Evolutionary conservation across 495 filamentous ascomycete genomes (phyloP), one percentile per base, ranked within the genome.

Genomic region (Aspergillus affinis): DNA sequence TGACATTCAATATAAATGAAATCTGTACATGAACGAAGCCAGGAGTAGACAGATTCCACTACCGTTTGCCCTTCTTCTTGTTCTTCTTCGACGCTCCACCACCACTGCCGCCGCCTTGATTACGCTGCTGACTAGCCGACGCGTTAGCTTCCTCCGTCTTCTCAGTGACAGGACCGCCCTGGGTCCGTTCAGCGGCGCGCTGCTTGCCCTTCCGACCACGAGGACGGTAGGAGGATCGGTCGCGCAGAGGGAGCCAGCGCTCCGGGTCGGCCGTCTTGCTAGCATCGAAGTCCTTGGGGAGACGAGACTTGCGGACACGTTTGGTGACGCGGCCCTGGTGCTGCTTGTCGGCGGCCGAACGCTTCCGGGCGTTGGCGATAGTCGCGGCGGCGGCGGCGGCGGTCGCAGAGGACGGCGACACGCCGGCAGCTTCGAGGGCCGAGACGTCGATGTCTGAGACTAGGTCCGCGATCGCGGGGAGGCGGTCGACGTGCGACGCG

Each of bases 181-280:
- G 94, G 12, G 91, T 97, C 30, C 87, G 77, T 48, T 89, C 90
- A 26, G 82, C 84, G 17, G 82, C 86, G 69, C 85, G 87, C 78
- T 89, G 90, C 81, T 91, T 93, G 12, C 90, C 90, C 81, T 96
- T 97, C 72, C 86, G 88, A 12, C 92, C 92, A 76, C 95, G 96
- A 15, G 93, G 93, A 52, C 88, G 77, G 75, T 96, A 99, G 48
- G 83, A 88, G 62, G 90, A 95, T 17, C 94, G 82, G 67, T 99
- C 94, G 51, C 87, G 83, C 58, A 98, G 76, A 21, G 94, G 93
- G 59, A 98, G 73, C 94, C 94, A 99, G 51, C 94, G 77, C 74
- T 99, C 95, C 1, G 90, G 88, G 67, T 98, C 94, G 6, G 89
- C 79, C 48, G 83, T 84, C 80, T 92, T 96, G 65, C 76, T 82